phyloP scores from a whole-genome alignment of 345 rosid species.

The Geranium rotundifolium region DNA sequence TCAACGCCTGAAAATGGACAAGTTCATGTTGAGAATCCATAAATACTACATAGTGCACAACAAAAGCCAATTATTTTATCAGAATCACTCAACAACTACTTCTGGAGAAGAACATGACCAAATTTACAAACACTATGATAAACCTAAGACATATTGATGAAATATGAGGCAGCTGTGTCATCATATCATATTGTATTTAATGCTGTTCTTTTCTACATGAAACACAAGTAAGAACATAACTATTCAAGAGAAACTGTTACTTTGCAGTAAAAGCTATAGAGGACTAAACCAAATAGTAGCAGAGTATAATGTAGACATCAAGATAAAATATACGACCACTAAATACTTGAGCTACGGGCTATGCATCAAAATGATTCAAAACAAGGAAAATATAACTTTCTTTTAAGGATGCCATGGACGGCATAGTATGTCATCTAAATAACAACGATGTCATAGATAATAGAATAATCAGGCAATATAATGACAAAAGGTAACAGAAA shows the following conservation, averaged over 20 bases:
- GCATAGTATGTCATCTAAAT: background rate
- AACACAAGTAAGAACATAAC: background rate
- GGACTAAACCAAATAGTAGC: background rate
- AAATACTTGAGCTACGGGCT: background rate
- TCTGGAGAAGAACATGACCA: background rate
- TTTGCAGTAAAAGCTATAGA: too few species aligned
- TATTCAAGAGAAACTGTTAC: too few species aligned
- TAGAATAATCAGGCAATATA: background rate
- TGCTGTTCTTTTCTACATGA: too few species aligned
- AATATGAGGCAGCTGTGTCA: background rate
- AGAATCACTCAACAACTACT: background rate
- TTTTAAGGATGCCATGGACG: background rate
- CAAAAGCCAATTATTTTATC: background rate
- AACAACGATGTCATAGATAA: background rate
- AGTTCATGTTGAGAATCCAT: slow-evolving; percentile 5
- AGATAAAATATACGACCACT: background rate
- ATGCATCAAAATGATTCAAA: background rate
- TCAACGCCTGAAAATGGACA: slow-evolving; percentile 45
- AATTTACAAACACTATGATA: background rate
- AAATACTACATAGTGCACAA: background rate
- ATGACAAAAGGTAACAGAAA: too few species aligned
- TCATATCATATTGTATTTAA: background rate
- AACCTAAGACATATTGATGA: background rate
- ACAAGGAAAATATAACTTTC: background rate
- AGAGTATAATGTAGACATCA: too few species aligned